Conservation (phyloP, 441 rosid species). For the Viola pubescens region DNA sequence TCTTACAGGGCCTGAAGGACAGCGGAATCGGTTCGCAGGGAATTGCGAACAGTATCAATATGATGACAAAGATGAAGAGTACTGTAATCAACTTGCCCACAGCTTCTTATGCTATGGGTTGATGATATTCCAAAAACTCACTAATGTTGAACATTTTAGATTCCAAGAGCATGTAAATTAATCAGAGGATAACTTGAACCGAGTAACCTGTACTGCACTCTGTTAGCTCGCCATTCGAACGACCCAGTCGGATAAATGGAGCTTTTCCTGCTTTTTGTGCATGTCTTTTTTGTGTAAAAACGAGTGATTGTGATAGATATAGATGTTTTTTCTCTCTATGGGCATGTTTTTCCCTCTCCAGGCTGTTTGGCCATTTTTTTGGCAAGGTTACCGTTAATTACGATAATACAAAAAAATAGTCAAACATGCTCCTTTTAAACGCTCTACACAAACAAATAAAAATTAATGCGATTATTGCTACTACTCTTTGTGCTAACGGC, state of each 20-base stretch:
- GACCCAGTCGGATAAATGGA: background rate
- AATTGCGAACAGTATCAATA: conserved; percentile 74
- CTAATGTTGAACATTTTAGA: background rate
- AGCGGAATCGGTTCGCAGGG: conserved; percentile 96
- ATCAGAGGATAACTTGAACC: background rate
- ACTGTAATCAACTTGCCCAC: conserved; percentile 74
- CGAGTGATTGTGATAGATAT: too few species aligned
- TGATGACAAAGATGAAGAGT: conserved; percentile 82
- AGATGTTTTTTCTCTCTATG: too few species aligned
- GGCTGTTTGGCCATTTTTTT: too few species aligned
- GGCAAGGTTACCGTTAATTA: too few species aligned
- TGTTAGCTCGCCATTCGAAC: background rate
- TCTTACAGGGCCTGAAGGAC: conserved; percentile 67
- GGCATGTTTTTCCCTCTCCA: too few species aligned
- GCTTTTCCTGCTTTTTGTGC: too few species aligned
- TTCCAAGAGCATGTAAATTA: background rate
- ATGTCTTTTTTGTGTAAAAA: too few species aligned
- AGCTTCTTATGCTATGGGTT: conserved; percentile 82
- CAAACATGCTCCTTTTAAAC: too few species aligned
- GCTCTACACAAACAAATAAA: too few species aligned
- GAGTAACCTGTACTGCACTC: background rate
- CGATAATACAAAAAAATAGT: too few species aligned
- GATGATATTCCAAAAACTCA: background rate
- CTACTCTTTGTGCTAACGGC: too few species aligned
- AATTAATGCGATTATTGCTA: too few species aligned